Conservation (phyloP, 2,329 filamentous ascomycete genomes). For the Claviceps lovelessii region DNA sequence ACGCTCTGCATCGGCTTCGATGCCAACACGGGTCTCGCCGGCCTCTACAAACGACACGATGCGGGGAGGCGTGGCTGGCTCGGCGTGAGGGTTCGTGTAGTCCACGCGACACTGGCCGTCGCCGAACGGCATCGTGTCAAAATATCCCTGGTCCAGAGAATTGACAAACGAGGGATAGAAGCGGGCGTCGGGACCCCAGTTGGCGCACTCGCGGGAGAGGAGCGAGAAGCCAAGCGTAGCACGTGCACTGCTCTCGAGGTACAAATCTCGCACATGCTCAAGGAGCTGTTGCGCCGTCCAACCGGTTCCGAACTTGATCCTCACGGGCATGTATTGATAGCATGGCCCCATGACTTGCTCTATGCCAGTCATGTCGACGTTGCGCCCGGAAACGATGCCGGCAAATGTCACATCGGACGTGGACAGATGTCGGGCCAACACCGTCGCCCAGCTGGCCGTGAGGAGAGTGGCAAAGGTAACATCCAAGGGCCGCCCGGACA, state of each 20-base stretch:
- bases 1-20: slow-evolving; percentile 15
- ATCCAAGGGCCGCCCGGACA: slow-evolving; percentile 11
- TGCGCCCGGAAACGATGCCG: slow-evolving; percentile 15
- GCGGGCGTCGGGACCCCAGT: slow-evolving; percentile 7
- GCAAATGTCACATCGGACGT: slow-evolving; percentile 14
- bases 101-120: slow-evolving; percentile 14
- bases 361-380: slow-evolving; percentile 10
- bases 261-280: slow-evolving; percentile 11
- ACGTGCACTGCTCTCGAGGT: slow-evolving; percentile 11
- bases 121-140: slow-evolving; percentile 15
- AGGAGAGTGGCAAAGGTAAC: slow-evolving; percentile 15
- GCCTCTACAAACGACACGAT: slow-evolving; percentile 13
- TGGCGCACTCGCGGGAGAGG: slow-evolving; percentile 10
- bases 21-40: slow-evolving; percentile 12
- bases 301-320: slow-evolving; percentile 11
- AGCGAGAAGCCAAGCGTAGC: slow-evolving; percentile 13
- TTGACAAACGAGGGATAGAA: slow-evolving; percentile 16
- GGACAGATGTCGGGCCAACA: slow-evolving; percentile 10
- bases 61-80: slow-evolving; percentile 12
- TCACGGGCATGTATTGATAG: slow-evolving; percentile 17
- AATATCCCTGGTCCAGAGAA: slow-evolving; percentile 16
- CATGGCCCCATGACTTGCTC: slow-evolving; percentile 16
- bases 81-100: slow-evolving; percentile 13
- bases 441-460: slow-evolving; percentile 15
- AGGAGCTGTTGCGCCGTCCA: slow-evolving; percentile 13